These are phyloP conservation scores for Tetradesmus lagerheimii DNA, from an alignment of 139 green algal genomes.

Conservation along the genomic window DNA sequence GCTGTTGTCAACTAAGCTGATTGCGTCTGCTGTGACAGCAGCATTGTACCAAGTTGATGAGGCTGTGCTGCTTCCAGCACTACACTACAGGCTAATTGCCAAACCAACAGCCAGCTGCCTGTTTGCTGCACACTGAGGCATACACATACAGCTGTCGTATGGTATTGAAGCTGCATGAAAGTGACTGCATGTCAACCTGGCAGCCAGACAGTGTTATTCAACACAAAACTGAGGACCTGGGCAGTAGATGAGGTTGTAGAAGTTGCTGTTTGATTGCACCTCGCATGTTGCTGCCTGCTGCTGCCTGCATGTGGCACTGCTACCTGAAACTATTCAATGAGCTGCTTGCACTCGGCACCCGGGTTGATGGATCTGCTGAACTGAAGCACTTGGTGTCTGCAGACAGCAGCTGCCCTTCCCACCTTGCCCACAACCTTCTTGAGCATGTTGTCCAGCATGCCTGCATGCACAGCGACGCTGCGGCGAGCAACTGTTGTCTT, in stretches of 20 bases:
- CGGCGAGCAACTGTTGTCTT: not conserved
- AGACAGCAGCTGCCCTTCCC: not conserved
- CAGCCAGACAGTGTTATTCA: no score
- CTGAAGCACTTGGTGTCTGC: no score
- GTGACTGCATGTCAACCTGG: no score
- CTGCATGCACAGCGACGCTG: not conserved
- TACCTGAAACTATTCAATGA: not conserved
- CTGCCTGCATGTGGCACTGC: not conserved
- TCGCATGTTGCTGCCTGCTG: not conserved
- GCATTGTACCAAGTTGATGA: no score
- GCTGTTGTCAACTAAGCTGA: not conserved
- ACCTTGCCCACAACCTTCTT: slow-evolving; percentile 1
- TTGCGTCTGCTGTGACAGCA: not conserved
- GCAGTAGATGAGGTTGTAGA: not conserved
- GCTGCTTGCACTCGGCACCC: not conserved
- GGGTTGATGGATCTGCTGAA: no score
- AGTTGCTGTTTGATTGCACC: not conserved
- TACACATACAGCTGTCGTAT: not conserved
- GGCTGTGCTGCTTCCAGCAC: no score
- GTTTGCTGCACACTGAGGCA: not conserved
- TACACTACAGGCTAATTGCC: no score
- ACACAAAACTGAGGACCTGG: no score
- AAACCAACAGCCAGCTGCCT: not conserved
- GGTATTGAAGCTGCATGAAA: not conserved
- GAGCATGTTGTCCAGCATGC: not conserved